Conservation (phyloP, 768 basidiomycete genomes). For the Tricholoma terreum region DNA sequence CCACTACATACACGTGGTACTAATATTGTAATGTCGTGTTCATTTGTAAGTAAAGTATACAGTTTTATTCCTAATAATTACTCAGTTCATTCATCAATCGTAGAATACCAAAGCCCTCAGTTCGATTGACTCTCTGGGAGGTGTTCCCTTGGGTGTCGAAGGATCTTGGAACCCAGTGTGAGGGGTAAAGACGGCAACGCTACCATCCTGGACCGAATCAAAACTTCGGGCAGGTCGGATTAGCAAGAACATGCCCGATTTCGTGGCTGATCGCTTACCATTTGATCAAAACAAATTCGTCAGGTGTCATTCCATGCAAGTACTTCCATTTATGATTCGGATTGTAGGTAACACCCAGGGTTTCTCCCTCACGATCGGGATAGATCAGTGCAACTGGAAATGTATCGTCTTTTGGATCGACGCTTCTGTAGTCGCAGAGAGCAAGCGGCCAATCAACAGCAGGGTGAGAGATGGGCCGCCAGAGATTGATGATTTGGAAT, state of each 20-base stretch:
- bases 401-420: conserved; percentile 40
- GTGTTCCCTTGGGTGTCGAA: conserved; percentile 40
- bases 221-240: conserved; percentile 29
- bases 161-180: conserved; percentile 53
- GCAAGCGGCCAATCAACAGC: conserved; percentile 51
- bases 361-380: conserved; percentile 52
- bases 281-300: conserved; percentile 52
- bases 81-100: conserved; percentile 32
- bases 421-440: conserved; percentile 48
- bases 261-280: conserved; percentile 33
- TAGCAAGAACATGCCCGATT: neutral
- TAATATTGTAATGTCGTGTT: no score
- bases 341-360: conserved; percentile 42
- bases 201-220: conserved; percentile 39
- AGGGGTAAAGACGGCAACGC: conserved; percentile 45
- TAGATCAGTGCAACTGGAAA: conserved; percentile 44
- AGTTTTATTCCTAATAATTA: no score
- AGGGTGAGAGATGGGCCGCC: conserved; percentile 50
- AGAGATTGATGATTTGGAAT: conserved; percentile 60
- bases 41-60: no score
- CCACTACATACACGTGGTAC: no score
- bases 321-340: conserved; percentile 53
- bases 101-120: conserved; percentile 53
- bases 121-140: conserved; percentile 49
- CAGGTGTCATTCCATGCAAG: conserved; percentile 41